Evolutionary conservation across 2,329 filamentous ascomycete genomes (phyloP).

Genomic region (Paramyrothecium roridum): DNA sequence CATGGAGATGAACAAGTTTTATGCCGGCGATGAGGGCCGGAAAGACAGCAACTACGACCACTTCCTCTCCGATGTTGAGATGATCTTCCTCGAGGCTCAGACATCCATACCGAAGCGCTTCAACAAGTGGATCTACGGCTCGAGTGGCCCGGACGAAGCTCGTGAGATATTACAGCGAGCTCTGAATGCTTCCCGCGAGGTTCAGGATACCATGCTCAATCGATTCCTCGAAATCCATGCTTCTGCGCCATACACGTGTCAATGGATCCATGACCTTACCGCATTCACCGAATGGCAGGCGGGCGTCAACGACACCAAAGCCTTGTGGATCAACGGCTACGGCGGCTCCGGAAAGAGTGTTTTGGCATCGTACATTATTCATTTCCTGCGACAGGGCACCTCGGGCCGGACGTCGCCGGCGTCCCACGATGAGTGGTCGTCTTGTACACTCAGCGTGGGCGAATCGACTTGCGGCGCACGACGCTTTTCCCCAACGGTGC

Average conservation of each 20-base stretch:
- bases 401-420: not conserved
- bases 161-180: slow-evolving; percentile 1
- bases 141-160: not conserved
- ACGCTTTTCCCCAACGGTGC: not conserved
- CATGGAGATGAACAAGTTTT: slow-evolving; percentile 2
- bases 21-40: not conserved
- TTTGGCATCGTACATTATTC: not conserved
- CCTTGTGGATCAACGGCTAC: slow-evolving; percentile 1
- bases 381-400: not conserved
- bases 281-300: not conserved
- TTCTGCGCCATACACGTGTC: not conserved
- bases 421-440: not conserved
- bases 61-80: slow-evolving; percentile 1
- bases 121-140: slow-evolving; percentile 1
- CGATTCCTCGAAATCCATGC: not conserved
- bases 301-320: not conserved
- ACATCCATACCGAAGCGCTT: not conserved
- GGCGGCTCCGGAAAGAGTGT: slow-evolving; percentile 1
- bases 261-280: not conserved
- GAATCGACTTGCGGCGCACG: not conserved
- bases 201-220: not conserved
- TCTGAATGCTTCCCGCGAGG: not conserved
- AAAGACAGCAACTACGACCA: slow-evolving; percentile 3
- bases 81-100: not conserved
- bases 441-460: not conserved